These are phyloP conservation scores for Microthlaspi erraticum DNA, from an alignment of 345 rosid genomes.

Conservation along the genomic window DNA sequence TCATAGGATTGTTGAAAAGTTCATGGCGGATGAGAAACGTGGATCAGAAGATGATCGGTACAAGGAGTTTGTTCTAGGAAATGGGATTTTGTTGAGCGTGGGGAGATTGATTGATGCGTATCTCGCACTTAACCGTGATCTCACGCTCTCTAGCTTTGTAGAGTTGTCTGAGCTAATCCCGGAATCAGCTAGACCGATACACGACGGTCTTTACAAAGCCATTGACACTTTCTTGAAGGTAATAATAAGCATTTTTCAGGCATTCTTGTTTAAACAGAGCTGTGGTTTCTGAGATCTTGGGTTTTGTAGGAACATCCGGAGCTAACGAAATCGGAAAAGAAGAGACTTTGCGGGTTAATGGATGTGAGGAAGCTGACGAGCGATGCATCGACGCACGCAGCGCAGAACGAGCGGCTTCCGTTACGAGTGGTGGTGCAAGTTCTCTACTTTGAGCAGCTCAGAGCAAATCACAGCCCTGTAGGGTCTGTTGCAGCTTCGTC, in stretches of 20 bases:
- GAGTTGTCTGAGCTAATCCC: slow-evolving; percentile 66
- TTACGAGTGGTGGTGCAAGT: slow-evolving; percentile 90
- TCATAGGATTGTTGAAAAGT: slow-evolving; percentile 55
- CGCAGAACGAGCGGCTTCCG: slow-evolving; percentile 88
- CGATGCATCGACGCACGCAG: slow-evolving; percentile 81
- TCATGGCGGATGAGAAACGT: slow-evolving; percentile 51
- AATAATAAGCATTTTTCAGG: neutral
- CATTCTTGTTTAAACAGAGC: slow-evolving; percentile 1
- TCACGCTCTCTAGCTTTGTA: slow-evolving; percentile 56
- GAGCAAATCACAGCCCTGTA: slow-evolving; percentile 58
- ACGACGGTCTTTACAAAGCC: slow-evolving; percentile 85
- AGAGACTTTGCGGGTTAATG: slow-evolving; percentile 76
- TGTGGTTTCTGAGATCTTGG: neutral
- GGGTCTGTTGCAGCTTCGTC: slow-evolving; percentile 43
- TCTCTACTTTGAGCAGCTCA: slow-evolving; percentile 83
- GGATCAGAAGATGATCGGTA: slow-evolving; percentile 45
- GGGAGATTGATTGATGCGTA: slow-evolving; percentile 78
- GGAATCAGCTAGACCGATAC: slow-evolving; percentile 70
- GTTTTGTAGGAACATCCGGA: slow-evolving; percentile 67
- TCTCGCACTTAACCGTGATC: slow-evolving; percentile 54
- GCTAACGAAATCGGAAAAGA: slow-evolving; percentile 73
- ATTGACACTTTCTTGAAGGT: slow-evolving; percentile 84
- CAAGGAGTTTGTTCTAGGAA: slow-evolving; percentile 56
- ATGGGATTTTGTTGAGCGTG: slow-evolving; percentile 58
- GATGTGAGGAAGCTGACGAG: slow-evolving; percentile 77